Conservation (phyloP, 2,329 filamentous ascomycete species). For the Rutstroemia sp. region DNA sequence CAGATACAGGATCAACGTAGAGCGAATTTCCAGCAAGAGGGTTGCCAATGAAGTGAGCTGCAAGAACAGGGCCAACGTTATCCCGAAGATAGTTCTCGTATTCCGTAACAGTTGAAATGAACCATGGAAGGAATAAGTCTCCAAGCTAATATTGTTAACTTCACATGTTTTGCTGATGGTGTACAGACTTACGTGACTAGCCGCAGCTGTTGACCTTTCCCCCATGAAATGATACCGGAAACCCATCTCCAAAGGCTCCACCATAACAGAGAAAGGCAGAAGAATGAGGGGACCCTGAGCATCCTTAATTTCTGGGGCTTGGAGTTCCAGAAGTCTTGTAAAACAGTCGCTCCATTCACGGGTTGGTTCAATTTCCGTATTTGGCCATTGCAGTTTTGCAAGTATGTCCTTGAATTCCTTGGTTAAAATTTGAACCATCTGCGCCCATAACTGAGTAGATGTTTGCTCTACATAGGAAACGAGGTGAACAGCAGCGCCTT, state of each 20-base stretch:
- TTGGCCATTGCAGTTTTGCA: constrained; percentile 73
- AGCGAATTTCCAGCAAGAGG: constrained; percentile 58
- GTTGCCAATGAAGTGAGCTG: constrained; percentile 62
- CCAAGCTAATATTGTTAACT: constrained; percentile 20
- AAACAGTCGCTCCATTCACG: constrained; percentile 27
- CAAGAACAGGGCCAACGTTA: constrained; percentile 72
- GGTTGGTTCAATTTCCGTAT: constrained; percentile 53
- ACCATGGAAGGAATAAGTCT: constrained; percentile 38
- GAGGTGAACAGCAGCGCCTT: constrained; percentile 79
- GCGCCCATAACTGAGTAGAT: constrained; percentile 58
- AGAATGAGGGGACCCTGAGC: constrained; percentile 42
- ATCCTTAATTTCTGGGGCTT: constrained; percentile 60
- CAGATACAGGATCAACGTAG: constrained; percentile 80
- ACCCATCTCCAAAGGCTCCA: constrained; percentile 71
- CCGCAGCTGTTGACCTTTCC: constrained; percentile 70
- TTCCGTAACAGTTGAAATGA: constrained; percentile 47
- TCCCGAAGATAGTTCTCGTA: constrained; percentile 61
- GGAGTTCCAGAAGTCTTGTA: constrained; percentile 31
- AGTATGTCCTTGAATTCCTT: constrained; percentile 67
- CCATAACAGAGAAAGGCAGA: constrained; percentile 75
- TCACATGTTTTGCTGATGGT: constrained; percentile 29
- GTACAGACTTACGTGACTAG: constrained; percentile 46
- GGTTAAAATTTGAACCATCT: constrained; percentile 73
- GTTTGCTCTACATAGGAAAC: constrained; percentile 65
- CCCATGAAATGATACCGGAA: constrained; percentile 95